These are phyloP conservation scores for Aureobasidium sp. DNA, from an alignment of 2,329 filamentous ascomycete genomes.

Conservation along the genomic window DNA sequence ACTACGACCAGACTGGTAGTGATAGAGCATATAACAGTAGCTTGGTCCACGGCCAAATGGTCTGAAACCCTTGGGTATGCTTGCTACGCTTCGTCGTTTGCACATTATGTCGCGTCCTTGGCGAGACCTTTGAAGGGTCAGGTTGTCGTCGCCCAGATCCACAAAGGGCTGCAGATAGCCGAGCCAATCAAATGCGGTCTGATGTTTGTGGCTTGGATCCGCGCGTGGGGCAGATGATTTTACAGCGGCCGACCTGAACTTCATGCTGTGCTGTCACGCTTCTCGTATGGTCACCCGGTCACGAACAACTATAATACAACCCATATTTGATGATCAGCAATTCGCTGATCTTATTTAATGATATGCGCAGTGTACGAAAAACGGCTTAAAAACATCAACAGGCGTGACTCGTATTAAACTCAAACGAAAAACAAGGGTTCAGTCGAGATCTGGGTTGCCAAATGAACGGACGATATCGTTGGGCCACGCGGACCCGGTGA, in stretches of 20 bases:
- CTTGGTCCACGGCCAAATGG: not conserved
- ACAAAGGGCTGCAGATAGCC: constrained; percentile 6
- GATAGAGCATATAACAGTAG: not conserved
- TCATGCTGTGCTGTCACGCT: constrained; percentile 1
- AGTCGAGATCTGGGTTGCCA: not conserved
- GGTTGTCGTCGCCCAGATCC: constrained; percentile 9
- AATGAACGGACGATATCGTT: not conserved
- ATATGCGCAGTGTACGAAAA: not conserved
- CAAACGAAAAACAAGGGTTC: not conserved
- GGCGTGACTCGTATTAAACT: not conserved
- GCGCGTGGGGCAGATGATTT: not conserved
- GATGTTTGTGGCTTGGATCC: constrained; percentile 7
- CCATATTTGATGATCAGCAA: no score
- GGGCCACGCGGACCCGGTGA: not conserved
- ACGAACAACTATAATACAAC: not conserved
- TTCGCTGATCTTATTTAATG: not conserved
- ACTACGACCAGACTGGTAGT: not conserved
- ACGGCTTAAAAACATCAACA: not conserved
- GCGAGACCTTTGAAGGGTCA: constrained; percentile 2
- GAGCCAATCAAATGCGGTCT: constrained; percentile 8
- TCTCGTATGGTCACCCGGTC: not conserved
- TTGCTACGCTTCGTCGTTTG: not conserved
- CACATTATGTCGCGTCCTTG: constrained; percentile 3
- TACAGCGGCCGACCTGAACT: not conserved
- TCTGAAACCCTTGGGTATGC: not conserved